These are phyloP conservation scores for Zygosaccharomyces gambellarensis DNA, from an alignment of 805 yeast species.

Conservation along the genomic window DNA sequence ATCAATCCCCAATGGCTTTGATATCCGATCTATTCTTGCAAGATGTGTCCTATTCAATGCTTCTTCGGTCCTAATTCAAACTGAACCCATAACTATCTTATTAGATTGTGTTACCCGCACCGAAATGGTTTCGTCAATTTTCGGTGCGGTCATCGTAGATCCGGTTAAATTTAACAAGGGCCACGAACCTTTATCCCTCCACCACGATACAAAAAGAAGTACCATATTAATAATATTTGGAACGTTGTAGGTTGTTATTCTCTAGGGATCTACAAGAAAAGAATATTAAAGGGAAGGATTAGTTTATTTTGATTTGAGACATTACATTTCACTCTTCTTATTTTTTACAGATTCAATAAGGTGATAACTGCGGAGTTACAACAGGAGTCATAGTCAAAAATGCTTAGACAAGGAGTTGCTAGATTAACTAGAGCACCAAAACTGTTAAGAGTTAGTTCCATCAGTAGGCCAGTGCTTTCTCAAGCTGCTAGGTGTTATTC, in stretches of 20 bases:
- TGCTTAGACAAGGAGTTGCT: slow-evolving; percentile 4
- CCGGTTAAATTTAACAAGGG: neutral
- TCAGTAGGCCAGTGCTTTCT: neutral
- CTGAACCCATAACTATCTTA: neutral
- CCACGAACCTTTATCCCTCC: neutral
- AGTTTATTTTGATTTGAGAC: neutral
- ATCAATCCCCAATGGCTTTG: neutral
- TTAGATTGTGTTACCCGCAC: neutral
- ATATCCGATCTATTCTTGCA: neutral
- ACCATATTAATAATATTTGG: slow-evolving; percentile 2
- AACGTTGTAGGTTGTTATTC: neutral
- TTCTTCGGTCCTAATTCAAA: no score
- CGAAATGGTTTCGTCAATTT: neutral
- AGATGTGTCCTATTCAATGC: no score
- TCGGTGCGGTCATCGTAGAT: slow-evolving; percentile 4
- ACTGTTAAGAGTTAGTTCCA: neutral
- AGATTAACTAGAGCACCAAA: slow-evolving; percentile 3
- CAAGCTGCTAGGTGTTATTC: slow-evolving; percentile 6
- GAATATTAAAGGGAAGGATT: neutral
- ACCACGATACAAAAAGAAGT: no score
- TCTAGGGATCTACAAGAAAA: neutral
- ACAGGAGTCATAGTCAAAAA: neutral
- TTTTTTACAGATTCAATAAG: neutral
- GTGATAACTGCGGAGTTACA: neutral
- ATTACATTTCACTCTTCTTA: neutral